These are phyloP conservation scores for Ophiostoma sp. DNA, from an alignment of 2,329 filamentous ascomycete species.

Conservation along the genomic window DNA sequence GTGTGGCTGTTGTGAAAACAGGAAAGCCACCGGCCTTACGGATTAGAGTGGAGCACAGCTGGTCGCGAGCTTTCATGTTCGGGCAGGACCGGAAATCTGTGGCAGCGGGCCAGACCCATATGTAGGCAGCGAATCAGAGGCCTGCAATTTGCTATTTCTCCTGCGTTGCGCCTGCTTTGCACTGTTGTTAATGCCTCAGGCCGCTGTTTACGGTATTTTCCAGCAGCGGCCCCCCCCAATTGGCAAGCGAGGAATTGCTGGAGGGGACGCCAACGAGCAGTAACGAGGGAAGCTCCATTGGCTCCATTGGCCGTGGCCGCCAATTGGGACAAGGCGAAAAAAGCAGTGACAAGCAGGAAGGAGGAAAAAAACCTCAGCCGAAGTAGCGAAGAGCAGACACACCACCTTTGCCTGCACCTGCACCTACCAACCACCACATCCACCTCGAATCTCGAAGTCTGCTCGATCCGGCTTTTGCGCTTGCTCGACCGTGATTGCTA, in stretches of 20 bases:
- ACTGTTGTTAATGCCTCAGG: constrained; percentile 24
- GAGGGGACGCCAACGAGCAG: too few species aligned
- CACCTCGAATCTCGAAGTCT: not conserved
- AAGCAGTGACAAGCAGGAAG: constrained; percentile 15
- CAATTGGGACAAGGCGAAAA: constrained; percentile 15
- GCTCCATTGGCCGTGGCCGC: constrained; percentile 15
- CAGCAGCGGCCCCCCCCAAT: not conserved
- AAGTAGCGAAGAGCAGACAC: constrained; percentile 31
- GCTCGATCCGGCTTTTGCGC: constrained; percentile 17
- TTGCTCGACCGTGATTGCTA: not conserved
- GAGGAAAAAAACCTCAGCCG: constrained; percentile 25
- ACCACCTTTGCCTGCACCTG: constrained; percentile 42
- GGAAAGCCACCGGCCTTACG: constrained; percentile 15
- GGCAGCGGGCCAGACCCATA: not conserved
- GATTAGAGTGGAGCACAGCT: constrained; percentile 16
- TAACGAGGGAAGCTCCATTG: constrained; percentile 14
- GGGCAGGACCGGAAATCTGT: constrained; percentile 27
- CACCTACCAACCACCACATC: constrained; percentile 4
- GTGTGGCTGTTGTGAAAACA: not conserved
- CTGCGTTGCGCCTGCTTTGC: not conserved
- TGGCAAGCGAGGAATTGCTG: constrained; percentile 10
- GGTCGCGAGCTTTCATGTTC: constrained; percentile 14
- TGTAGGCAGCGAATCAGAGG: constrained; percentile 22
- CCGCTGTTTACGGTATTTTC: not conserved
- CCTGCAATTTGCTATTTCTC: constrained; percentile 25